These are phyloP conservation scores for Penicillium sp. DNA, from an alignment of 2,329 filamentous ascomycete genomes.

Conservation along the genomic window DNA sequence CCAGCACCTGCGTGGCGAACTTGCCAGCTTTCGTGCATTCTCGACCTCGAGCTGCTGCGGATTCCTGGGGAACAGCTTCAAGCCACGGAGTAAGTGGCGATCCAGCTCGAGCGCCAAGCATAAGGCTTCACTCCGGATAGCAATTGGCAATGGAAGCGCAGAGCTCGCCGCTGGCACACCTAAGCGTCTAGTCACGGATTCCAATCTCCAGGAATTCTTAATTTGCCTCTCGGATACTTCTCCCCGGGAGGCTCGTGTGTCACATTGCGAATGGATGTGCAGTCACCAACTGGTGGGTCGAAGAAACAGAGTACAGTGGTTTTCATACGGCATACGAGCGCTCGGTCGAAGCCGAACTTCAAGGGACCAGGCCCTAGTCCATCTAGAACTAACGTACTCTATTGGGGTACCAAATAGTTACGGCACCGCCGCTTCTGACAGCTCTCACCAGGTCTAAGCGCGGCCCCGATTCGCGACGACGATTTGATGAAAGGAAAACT, in stretches of 20 bases:
- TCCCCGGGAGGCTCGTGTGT: conserved; percentile 3
- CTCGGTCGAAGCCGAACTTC: background rate
- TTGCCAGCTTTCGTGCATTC: conserved; percentile 8
- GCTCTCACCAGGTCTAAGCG: conserved; percentile 11
- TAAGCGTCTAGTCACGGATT: background rate
- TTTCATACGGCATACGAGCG: conserved; percentile 3
- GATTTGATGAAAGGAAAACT: conserved; percentile 7
- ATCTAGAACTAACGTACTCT: background rate
- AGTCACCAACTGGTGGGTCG: background rate
- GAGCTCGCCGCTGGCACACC: background rate
- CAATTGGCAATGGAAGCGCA: background rate
- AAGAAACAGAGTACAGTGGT: background rate
- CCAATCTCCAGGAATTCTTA: conserved; percentile 2
- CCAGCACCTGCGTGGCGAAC: conserved; percentile 4
- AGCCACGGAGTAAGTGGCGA: conserved; percentile 12
- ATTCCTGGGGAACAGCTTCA: background rate
- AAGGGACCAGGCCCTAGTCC: background rate
- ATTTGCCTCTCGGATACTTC: conserved; percentile 2
- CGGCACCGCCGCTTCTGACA: conserved; percentile 14
- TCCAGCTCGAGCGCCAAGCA: conserved; percentile 2
- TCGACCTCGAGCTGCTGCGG: background rate
- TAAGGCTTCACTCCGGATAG: background rate
- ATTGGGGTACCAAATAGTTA: background rate
- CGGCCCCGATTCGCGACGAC: conserved; percentile 6
- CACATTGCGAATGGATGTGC: conserved; percentile 7